These are phyloP conservation scores for Acaromyces ingoldii DNA, from an alignment of 1,284 basidiomycete genomes.

Conservation along the genomic window DNA sequence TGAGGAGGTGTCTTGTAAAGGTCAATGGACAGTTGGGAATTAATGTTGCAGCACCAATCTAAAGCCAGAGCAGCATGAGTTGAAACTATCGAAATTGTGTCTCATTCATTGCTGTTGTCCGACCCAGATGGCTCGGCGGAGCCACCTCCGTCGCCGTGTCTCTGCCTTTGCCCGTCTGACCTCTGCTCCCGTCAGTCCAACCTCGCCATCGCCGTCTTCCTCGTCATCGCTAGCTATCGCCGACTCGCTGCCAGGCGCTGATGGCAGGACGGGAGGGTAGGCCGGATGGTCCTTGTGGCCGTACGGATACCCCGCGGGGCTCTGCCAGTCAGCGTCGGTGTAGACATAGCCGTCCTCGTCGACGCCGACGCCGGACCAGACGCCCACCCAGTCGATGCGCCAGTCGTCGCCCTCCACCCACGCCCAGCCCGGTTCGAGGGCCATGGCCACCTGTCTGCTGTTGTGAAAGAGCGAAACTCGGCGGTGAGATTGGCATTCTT, in stretches of 20 bases:
- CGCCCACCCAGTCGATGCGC: slow-evolving; percentile 50
- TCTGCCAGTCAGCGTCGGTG: slow-evolving; percentile 46
- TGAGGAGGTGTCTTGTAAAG: no score
- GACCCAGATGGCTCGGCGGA: no score
- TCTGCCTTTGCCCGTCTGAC: neutral
- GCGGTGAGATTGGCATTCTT: neutral
- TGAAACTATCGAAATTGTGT: no score
- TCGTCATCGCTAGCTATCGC: neutral
- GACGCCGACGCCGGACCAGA: slow-evolving; percentile 44
- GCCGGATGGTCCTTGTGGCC: slow-evolving; percentile 20
- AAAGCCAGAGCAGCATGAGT: no score
- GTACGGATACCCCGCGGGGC: slow-evolving; percentile 43
- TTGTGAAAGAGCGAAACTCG: neutral
- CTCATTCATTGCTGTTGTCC: no score
- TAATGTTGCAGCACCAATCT: no score
- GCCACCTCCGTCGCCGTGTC: no score
- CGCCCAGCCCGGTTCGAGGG: slow-evolving; percentile 41
- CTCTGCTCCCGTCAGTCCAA: slow-evolving; percentile 3
- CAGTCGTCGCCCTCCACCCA: slow-evolving; percentile 48
- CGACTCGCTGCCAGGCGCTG: neutral
- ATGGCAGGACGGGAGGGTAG: slow-evolving; percentile 1
- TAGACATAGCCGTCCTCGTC: slow-evolving; percentile 47
- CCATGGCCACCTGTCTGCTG: slow-evolving; percentile 39
- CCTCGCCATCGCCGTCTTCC: neutral
- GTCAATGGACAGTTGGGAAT: no score